Percentiles rank a stretch among this genome's conserved stretches.
These are phyloP conservation scores for Penicillium sp. DNA, from an alignment of 2,329 filamentous ascomycete genomes.

Conservation along the genomic window DNA sequence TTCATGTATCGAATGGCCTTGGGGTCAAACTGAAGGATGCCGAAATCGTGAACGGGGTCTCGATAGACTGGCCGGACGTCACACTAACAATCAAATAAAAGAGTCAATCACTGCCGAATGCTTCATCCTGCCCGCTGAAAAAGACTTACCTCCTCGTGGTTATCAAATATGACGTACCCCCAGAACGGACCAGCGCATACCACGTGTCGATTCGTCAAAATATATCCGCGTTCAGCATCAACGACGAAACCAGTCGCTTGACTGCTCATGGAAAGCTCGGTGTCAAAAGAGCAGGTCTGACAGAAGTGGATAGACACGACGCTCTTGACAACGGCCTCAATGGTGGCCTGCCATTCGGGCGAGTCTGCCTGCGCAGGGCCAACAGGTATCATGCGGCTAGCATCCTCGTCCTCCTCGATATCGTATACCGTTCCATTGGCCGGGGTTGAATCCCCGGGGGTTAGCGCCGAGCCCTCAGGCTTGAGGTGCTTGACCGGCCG, in stretches of 20 bases:
- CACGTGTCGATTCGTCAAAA: slow-evolving; percentile 86
- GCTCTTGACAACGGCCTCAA: slow-evolving; percentile 88
- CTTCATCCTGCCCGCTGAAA: neutral
- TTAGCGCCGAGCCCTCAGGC: slow-evolving; percentile 44
- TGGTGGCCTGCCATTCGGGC: slow-evolving; percentile 91
- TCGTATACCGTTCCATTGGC: slow-evolving; percentile 46
- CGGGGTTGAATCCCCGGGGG: slow-evolving; percentile 42
- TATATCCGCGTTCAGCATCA: slow-evolving; percentile 87
- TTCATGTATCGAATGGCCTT: slow-evolving; percentile 97
- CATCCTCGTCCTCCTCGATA: slow-evolving; percentile 48
- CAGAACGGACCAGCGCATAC: slow-evolving; percentile 95
- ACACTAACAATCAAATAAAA: slow-evolving; percentile 55
- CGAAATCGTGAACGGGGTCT: slow-evolving; percentile 97
- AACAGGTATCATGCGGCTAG: slow-evolving; percentile 45
- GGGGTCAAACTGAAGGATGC: slow-evolving; percentile 93
- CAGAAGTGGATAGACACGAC: slow-evolving; percentile 99
- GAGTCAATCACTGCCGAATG: neutral
- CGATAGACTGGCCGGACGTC: slow-evolving; percentile 96
- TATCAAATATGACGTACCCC: slow-evolving; percentile 98
- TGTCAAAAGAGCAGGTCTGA: slow-evolving; percentile 96
- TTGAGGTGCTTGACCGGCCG: slow-evolving; percentile 57
- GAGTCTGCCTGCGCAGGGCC: slow-evolving; percentile 60
- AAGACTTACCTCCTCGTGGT: slow-evolving; percentile 72
- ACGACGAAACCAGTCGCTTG: slow-evolving; percentile 98
- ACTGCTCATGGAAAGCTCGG: slow-evolving; percentile 87